Conservation (phyloP, 2,329 filamentous ascomycete species). For the Seiridium unicorne region DNA sequence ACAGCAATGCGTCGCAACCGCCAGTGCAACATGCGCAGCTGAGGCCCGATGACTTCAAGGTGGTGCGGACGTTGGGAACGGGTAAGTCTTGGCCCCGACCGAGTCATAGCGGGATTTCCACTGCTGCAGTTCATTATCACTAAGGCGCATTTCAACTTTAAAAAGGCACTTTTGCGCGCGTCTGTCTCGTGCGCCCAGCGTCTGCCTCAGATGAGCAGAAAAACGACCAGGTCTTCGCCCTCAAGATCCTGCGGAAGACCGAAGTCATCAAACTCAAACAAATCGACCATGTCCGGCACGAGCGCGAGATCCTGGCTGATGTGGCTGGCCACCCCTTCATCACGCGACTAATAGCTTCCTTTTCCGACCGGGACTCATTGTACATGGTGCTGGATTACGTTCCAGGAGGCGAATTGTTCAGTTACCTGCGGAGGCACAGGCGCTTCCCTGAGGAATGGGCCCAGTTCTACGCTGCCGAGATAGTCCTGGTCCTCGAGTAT, state of each 20-base stretch:
- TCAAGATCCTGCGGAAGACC: slow-evolving; percentile 75
- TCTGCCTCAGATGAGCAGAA: slow-evolving; percentile 50
- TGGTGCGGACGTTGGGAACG: slow-evolving; percentile 75
- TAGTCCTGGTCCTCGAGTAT: slow-evolving; percentile 77
- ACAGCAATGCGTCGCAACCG: slow-evolving; percentile 20
- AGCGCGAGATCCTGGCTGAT: slow-evolving; percentile 74
- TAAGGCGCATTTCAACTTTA: not conserved
- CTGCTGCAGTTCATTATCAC: no score
- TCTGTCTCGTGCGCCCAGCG: slow-evolving; percentile 72
- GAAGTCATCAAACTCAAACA: slow-evolving; percentile 80
- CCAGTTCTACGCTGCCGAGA: slow-evolving; percentile 81
- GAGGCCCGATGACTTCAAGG: slow-evolving; percentile 61
- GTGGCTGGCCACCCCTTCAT: slow-evolving; percentile 83
- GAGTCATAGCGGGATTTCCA: no score
- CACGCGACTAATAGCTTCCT: slow-evolving; percentile 74
- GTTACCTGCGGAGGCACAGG: slow-evolving; percentile 73
- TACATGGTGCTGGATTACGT: slow-evolving; percentile 85
- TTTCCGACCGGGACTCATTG: slow-evolving; percentile 74
- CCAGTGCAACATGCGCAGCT: slow-evolving; percentile 30
- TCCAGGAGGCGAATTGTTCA: slow-evolving; percentile 82
- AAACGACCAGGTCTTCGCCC: slow-evolving; percentile 68
- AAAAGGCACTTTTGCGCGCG: slow-evolving; percentile 75
- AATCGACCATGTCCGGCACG: slow-evolving; percentile 82
- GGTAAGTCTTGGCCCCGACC: slow-evolving; percentile 43
- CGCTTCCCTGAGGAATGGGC: slow-evolving; percentile 77